Evolutionary conservation across 495 filamentous ascomycete species (phyloP).

Genomic region (Astrothelium macrocarpum): DNA sequence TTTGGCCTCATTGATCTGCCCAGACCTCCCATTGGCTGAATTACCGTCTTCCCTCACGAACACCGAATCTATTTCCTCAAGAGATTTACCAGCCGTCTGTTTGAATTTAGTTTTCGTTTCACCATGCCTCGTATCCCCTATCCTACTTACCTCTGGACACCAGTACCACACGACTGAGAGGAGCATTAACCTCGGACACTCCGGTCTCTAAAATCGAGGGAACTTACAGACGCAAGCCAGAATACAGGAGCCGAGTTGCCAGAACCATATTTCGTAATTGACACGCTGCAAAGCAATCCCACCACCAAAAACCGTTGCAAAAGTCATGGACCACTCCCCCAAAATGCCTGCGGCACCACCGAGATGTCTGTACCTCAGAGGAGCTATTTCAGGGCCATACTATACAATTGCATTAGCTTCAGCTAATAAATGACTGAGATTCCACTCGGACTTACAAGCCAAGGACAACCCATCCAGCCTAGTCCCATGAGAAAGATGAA

Average conservation of each 20-base stretch:
- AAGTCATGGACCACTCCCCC: constrained; percentile 29
- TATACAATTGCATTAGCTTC: no score
- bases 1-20: neutral
- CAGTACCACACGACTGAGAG: neutral
- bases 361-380: constrained; percentile 26
- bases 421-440: no score
- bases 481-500: no score
- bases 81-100: constrained; percentile 1
- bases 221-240: constrained; percentile 7
- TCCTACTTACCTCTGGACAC: neutral
- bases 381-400: constrained; percentile 11
- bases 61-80: neutral
- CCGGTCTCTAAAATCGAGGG: neutral
- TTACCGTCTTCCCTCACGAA: constrained; percentile 7
- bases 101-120: neutral
- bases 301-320: constrained; percentile 31
- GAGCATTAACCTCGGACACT: neutral
- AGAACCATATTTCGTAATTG: constrained; percentile 28
- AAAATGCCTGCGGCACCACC: constrained; percentile 22
- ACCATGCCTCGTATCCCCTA: neutral
- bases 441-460: no score
- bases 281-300: constrained; percentile 24
- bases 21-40: neutral
- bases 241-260: constrained; percentile 17
- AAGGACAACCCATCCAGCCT: no score